Evolutionary conservation across 2,329 filamentous ascomycete species (phyloP).

Genomic region (Shiraia sp.): DNA sequence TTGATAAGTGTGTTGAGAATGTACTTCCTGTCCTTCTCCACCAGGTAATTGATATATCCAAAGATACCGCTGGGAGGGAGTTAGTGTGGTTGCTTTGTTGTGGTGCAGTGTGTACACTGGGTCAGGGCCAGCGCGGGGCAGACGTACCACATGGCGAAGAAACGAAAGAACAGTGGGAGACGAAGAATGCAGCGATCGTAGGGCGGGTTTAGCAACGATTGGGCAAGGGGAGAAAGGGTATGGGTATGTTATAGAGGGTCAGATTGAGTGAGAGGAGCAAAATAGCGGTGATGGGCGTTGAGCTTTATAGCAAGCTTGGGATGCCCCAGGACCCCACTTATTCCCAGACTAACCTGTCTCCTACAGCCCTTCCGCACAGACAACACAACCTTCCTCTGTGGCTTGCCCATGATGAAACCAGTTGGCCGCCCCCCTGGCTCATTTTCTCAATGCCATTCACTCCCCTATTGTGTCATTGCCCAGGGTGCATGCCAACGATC

Average conservation of each 20-base stretch:
- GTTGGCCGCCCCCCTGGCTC: slow-evolving; percentile 13
- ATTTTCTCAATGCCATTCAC: slow-evolving; percentile 11
- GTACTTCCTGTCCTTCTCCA: slow-evolving; percentile 97
- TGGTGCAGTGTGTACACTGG: neutral
- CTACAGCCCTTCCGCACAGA: slow-evolving; percentile 27
- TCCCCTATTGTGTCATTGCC: slow-evolving; percentile 38
- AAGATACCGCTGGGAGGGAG: slow-evolving; percentile 77
- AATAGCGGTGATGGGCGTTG: slow-evolving; percentile 42
- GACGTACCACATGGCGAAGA: slow-evolving; percentile 46
- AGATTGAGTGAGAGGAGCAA: slow-evolving; percentile 34
- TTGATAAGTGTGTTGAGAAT: slow-evolving; percentile 96
- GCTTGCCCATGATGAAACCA: no score
- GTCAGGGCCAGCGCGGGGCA: slow-evolving; percentile 23
- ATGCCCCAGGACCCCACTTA: slow-evolving; percentile 28
- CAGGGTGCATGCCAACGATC: slow-evolving; percentile 15
- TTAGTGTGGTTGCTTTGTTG: slow-evolving; percentile 10
- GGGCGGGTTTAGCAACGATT: slow-evolving; percentile 7
- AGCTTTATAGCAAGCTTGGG: slow-evolving; percentile 39
- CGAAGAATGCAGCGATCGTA: slow-evolving; percentile 36
- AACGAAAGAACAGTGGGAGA: slow-evolving; percentile 28
- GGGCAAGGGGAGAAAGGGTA: slow-evolving; percentile 17
- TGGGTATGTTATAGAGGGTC: slow-evolving; percentile 13
- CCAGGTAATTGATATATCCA: slow-evolving; percentile 98
- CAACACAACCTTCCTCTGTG: no score
- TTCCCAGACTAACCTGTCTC: slow-evolving; percentile 32